Evolutionary conservation across 129 eudicot species (phyloP), one percentile per base, ranked within the genome.

Genomic region (Lactuca sativa): DNA sequence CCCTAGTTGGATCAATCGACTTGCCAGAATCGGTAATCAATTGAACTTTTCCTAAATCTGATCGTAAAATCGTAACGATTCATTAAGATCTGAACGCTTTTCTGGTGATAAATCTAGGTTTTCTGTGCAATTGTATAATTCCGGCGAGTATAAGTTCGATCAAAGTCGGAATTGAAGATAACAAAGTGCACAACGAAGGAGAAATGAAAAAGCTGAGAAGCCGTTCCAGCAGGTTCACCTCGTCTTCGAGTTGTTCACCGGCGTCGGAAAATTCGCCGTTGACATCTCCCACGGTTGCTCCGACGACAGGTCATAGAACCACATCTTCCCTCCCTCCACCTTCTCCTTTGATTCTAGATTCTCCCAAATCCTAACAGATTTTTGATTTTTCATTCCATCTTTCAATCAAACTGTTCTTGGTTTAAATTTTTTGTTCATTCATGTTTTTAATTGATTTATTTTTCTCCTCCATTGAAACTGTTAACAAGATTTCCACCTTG

Each of bases 1-100:
- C 58, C 97, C 97, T 0, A 84, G 84, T 16, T 91, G 97, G 97
- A 90, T 91, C 7, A 91, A 91, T 78, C 90, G 97, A 5, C 93
- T 91, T 18, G 97, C 97, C 34, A 73, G 93, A 71, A 88, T 91
- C 52, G 97, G 97, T 91, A 80, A 62, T 60, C 40, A 33, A 36
- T 36, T 36, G 6, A 62, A 18, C 51, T 43, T 25, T 25, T 73
- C 36, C 31, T 13, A 5, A 61, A 69, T 37, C 12, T 18, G 15
- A 47, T 64, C 44, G 9, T 48, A 15, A 15, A 37, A 55, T 56
- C 41, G 56, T 18, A 14, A 37, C n/a, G 25, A 13, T 36, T 9
- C 6, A 5, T 34, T 14, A 2, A 65, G 59, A 53, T 56, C 66
- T 43, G 64, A 67, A 51, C 7, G 38, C 1, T 14, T 69, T 77